A percentile compares a stretch with the other conserved stretches of the same genome.
Conservation (phyloP, 176 grass and related monocot species). For the Alopecurus myosuroides region DNA sequence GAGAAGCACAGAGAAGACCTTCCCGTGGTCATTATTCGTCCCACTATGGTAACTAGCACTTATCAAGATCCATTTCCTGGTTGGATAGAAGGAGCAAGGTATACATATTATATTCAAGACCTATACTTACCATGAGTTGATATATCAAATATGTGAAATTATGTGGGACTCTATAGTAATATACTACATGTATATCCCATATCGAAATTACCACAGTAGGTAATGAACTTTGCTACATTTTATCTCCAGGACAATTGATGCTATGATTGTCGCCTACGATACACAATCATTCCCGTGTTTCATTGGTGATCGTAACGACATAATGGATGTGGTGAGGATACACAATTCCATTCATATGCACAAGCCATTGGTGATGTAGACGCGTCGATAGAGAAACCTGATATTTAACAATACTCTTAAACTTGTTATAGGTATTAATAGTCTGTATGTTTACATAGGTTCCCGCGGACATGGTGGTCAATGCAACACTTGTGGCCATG, state of each 20-base stretch:
- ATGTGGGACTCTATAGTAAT: background rate
- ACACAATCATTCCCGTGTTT: conserved; percentile 44
- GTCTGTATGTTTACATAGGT: background rate
- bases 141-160: background rate
- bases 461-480: conserved; percentile 18
- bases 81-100: conserved; percentile 57
- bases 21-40: conserved; percentile 51
- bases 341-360: background rate
- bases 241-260: conserved; percentile 49
- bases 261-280: conserved; percentile 25
- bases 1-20: conserved; percentile 31
- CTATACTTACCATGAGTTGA: background rate
- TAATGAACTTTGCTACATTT: background rate
- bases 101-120: background rate
- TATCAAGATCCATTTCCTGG: conserved; percentile 50
- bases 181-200: background rate
- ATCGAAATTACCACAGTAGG: background rate
- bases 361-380: background rate
- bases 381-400: background rate
- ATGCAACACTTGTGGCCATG: background rate
- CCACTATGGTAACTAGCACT: conserved; percentile 52
- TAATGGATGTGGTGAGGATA: conserved; percentile 33
- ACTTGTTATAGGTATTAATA: background rate
- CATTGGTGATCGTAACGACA: background rate
- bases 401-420: background rate